phyloP scores from a whole-genome alignment of 2,329 filamentous ascomycete species.

The Xylariaceae sp. region DNA sequence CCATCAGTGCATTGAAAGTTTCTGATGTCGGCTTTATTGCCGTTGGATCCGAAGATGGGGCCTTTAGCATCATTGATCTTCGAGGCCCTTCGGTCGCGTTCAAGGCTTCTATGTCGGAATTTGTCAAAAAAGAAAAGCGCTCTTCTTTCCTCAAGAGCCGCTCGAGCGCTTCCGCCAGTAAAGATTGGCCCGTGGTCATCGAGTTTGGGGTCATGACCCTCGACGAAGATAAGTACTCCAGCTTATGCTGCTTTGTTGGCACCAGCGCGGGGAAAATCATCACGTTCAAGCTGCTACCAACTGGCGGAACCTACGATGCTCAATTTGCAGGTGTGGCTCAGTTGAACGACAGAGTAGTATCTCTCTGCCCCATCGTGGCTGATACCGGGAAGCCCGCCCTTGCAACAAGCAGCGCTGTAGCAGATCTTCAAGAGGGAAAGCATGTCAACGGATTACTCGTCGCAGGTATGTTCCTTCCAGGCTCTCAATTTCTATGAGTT shows the following conservation, averaged over 20 bases:
- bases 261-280: constrained; percentile 79
- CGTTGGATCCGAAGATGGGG: constrained; percentile 78
- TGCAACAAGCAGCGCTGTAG: constrained; percentile 71
- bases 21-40: constrained; percentile 94
- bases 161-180: constrained; percentile 40
- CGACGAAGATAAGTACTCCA: constrained; percentile 93
- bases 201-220: constrained; percentile 93
- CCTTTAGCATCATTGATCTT: constrained; percentile 78
- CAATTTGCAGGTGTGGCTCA: constrained; percentile 64
- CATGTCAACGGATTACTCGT: constrained; percentile 79
- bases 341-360: constrained; percentile 67
- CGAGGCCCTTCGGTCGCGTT: constrained; percentile 83
- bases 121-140: constrained; percentile 72
- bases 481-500: not conserved
- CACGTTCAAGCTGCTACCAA: constrained; percentile 86
- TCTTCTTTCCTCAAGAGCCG: constrained; percentile 63
- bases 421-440: constrained; percentile 68
- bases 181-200: constrained; percentile 75
- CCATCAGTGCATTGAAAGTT: constrained; percentile 73
- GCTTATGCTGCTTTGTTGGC: constrained; percentile 86
- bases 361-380: constrained; percentile 73
- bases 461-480: constrained; percentile 49
- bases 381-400: constrained; percentile 71
- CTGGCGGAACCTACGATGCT: constrained; percentile 66
- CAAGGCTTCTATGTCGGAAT: constrained; percentile 65